Evolutionary conservation across 202 grass and related monocot species (phyloP).

Genomic region (Carex sylvatica): DNA sequence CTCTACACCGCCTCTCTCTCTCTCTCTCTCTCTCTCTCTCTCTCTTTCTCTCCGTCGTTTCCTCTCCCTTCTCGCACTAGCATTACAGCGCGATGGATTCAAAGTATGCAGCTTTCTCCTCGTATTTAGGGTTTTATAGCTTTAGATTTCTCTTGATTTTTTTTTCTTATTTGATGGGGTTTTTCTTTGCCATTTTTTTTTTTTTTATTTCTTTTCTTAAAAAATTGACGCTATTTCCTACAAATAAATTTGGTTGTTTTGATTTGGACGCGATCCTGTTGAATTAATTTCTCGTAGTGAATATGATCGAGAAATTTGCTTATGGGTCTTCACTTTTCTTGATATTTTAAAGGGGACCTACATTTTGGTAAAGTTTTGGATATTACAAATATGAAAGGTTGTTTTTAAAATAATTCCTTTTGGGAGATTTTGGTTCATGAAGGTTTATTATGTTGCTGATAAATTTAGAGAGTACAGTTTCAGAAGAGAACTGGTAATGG

Average conservation of each 20-base stretch:
- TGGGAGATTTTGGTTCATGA: background rate
- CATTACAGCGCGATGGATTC: slow-evolving; percentile 19
- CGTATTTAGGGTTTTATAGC: background rate
- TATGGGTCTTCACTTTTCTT: background rate
- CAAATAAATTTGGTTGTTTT: background rate
- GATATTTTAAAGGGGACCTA: background rate
- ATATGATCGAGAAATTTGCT: background rate
- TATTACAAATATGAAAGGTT: background rate
- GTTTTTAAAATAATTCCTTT: background rate
- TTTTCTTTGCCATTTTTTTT: background rate
- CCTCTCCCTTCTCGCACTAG: background rate
- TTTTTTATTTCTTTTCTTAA: background rate
- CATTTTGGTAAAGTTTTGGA: slow-evolving; percentile 24
- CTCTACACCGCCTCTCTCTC: background rate
- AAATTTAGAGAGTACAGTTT: background rate
- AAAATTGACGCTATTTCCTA: background rate
- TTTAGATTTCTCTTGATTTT: slow-evolving; percentile 3
- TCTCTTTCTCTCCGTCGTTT: background rate
- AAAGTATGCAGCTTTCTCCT: slow-evolving; percentile 10
- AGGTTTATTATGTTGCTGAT: background rate
- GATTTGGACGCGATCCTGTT: background rate
- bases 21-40: background rate
- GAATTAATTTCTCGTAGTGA: background rate
- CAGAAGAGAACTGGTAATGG: background rate
- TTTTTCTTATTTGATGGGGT: background rate